Conservation (phyloP, 805 yeast genomes). For the Metschnikowia borealis region DNA sequence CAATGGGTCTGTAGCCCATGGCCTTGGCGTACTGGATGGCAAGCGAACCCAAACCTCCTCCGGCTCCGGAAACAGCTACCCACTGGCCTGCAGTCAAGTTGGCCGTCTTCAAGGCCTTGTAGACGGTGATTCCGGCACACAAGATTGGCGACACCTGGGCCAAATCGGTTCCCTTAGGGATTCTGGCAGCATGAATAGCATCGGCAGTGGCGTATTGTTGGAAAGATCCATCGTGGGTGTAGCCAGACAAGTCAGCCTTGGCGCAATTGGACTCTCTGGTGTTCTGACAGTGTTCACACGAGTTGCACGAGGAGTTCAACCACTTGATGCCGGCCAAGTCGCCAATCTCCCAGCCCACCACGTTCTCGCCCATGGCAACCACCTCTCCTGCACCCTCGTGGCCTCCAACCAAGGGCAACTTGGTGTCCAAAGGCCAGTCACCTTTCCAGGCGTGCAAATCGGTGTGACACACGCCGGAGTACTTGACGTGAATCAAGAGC, state of each 20-base stretch:
- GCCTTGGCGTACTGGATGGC: slow-evolving; percentile 74
- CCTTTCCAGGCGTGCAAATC: slow-evolving; percentile 94
- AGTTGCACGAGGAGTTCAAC: slow-evolving; percentile 73
- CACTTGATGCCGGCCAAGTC: slow-evolving; percentile 83
- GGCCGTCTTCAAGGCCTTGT: slow-evolving; percentile 85
- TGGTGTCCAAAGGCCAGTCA: slow-evolving; percentile 81
- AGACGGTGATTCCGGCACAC: slow-evolving; percentile 90
- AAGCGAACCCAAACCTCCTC: slow-evolving; percentile 74
- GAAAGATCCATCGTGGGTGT: slow-evolving; percentile 87
- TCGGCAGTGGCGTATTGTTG: slow-evolving; percentile 89
- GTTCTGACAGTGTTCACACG: slow-evolving; percentile 70
- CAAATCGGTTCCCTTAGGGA: slow-evolving; percentile 71
- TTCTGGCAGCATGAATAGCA: slow-evolving; percentile 79
- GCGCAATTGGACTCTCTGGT: slow-evolving; percentile 71
- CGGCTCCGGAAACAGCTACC: slow-evolving; percentile 77
- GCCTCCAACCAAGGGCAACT: slow-evolving; percentile 79
- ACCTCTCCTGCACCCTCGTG: slow-evolving; percentile 90
- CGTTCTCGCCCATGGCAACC: slow-evolving; percentile 70
- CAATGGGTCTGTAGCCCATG: slow-evolving; percentile 71
- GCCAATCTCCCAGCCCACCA: slow-evolving; percentile 68
- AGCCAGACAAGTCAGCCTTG: slow-evolving; percentile 64
- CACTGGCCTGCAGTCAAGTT: slow-evolving; percentile 65
- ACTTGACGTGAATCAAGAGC: slow-evolving; percentile 74
- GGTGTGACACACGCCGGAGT: slow-evolving; percentile 92
- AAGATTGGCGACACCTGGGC: slow-evolving; percentile 77